A percentile compares a stretch with the other conserved stretches of the same genome.
Evolutionary conservation across 768 basidiomycete species (phyloP).

Genomic region (Lepiota venenata): DNA sequence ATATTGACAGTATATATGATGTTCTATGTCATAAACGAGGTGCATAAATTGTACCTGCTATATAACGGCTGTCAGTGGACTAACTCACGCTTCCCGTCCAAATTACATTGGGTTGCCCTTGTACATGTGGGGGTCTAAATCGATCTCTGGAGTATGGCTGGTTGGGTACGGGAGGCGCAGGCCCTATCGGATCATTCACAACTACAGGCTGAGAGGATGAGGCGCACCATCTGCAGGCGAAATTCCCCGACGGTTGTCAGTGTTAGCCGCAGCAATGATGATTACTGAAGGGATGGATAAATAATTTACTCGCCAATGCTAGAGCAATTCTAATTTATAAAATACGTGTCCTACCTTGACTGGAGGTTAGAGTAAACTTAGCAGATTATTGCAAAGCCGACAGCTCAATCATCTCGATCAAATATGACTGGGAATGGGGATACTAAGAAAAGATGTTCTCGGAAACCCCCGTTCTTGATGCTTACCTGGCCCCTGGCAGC

Average conservation of each 20-base stretch:
- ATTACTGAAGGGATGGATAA: neutral
- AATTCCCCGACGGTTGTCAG: neutral
- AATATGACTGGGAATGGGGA: too few relatives aligned
- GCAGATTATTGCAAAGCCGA: too few relatives aligned
- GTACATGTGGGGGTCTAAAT: neutral
- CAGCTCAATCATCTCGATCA: too few relatives aligned
- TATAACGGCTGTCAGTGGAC: neutral
- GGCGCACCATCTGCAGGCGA: constrained; percentile 26
- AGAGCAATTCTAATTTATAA: too few relatives aligned
- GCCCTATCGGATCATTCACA: constrained; percentile 19
- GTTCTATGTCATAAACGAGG: constrained; percentile 19
- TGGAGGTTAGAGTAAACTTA: too few relatives aligned
- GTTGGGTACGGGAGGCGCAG: too few relatives aligned
- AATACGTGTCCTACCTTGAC: too few relatives aligned
- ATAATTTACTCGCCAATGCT: constrained; percentile 19
- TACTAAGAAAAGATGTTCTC: too few relatives aligned
- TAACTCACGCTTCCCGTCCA: constrained; percentile 32
- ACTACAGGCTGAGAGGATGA: constrained; percentile 16
- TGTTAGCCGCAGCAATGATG: neutral
- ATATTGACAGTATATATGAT: constrained; percentile 32
- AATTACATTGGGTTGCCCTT: constrained; percentile 10
- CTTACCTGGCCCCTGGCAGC: too few relatives aligned
- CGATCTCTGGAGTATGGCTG: constrained; percentile 17
- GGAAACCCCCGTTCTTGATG: too few relatives aligned
- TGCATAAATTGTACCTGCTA: neutral